Conservation (phyloP, 192 early-diverging fungal species). For the Jimgerdemannia flammicorona region DNA sequence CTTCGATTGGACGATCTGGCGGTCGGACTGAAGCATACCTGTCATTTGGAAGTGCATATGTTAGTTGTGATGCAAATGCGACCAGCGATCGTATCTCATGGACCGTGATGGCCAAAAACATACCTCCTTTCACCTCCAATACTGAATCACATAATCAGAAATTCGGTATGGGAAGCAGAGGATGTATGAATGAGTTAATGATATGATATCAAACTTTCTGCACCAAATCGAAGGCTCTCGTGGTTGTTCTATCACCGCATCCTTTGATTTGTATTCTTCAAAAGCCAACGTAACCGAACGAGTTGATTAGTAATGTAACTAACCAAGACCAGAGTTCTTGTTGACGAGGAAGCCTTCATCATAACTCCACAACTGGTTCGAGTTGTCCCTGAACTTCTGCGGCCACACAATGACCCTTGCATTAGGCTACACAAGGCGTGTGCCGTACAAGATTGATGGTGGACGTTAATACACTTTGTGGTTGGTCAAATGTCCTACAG, state of each 20-base stretch:
- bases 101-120: too few relatives aligned
- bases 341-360: conserved; percentile 24
- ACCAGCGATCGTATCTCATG: not conserved
- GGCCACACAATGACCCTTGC: conserved; percentile 31
- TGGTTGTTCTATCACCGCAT: too few relatives aligned
- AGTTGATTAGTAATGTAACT: not conserved
- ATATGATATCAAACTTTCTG: not conserved
- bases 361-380: conserved; percentile 34
- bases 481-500: too few relatives aligned
- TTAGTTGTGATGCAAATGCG: not conserved
- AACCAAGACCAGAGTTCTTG: conserved; percentile 35
- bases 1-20: not conserved
- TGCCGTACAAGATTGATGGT: too few relatives aligned
- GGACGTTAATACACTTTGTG: too few relatives aligned
- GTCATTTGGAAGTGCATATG: not conserved
- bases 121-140: not conserved
- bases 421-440: conserved; percentile 9
- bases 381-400: conserved; percentile 35
- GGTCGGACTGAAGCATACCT: not conserved
- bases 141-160: not conserved
- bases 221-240: not conserved
- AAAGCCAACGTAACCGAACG: too few relatives aligned
- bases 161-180: conserved; percentile 14
- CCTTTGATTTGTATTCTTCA: too few relatives aligned
- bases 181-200: not conserved